A percentile compares a stretch with the other conserved stretches of the same genome.
Evolutionary conservation across 1,284 basidiomycete genomes (phyloP).

Genomic region (Sanguinoderma infundibulare): DNA sequence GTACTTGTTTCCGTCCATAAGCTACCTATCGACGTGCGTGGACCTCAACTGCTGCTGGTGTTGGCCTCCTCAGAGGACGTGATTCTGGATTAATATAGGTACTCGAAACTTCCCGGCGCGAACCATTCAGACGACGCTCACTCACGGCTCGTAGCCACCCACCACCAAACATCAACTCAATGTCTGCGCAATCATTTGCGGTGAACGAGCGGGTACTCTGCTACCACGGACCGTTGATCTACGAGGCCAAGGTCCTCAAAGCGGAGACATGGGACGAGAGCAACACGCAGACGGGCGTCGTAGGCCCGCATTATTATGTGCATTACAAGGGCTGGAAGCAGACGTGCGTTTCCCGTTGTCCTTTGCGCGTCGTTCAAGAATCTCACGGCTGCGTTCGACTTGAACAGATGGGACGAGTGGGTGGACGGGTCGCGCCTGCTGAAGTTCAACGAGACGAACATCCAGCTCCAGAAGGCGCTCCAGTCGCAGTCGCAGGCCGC

Average conservation of each 20-base stretch:
- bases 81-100: not conserved
- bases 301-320: conserved; percentile 90
- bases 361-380: not conserved
- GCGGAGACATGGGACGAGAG: conserved; percentile 76
- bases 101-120: not conserved
- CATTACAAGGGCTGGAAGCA: conserved; percentile 99
- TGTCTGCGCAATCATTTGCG: conserved; percentile 39
- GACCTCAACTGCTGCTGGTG: not conserved
- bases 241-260: conserved; percentile 94
- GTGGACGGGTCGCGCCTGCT: conserved; percentile 85
- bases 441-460: conserved; percentile 87
- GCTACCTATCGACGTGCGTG: too few relatives aligned
- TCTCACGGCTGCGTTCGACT: not conserved
- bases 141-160: not conserved
- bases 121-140: too few relatives aligned
- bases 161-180: not conserved
- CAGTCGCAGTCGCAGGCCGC: conserved; percentile 34
- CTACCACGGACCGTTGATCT: conserved; percentile 93
- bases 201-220: conserved; percentile 86
- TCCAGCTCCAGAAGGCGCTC: conserved; percentile 74
- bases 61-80: not conserved
- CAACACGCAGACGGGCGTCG: conserved; percentile 65
- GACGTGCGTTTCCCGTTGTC: conserved; percentile 65
- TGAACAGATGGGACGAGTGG: conserved; percentile 95
- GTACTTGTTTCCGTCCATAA: too few relatives aligned